Evolutionary conservation across 108 stramenopile genomes (phyloP).

Genomic region (Thalassiosira profunda): DNA sequence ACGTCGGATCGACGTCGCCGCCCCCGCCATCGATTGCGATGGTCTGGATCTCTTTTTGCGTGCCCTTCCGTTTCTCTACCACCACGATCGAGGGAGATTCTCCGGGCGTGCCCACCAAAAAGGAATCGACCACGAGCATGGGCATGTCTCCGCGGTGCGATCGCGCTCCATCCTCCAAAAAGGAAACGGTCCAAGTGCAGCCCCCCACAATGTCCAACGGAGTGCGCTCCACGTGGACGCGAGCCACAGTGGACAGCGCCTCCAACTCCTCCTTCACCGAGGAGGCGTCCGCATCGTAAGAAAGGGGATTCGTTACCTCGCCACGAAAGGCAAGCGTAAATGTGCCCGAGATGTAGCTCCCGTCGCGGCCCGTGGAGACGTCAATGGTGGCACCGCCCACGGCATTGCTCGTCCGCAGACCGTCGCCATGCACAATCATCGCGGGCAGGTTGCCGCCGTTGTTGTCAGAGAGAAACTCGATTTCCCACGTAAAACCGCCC

Average conservation of each 20-base stretch:
- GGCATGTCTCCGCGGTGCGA: conserved; percentile 57
- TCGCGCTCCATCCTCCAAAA: conserved; percentile 49
- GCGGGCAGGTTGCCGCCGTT: conserved; percentile 63
- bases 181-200: conserved; percentile 74
- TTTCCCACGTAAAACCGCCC: conserved; percentile 55
- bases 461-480: conserved; percentile 68
- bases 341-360: conserved; percentile 44
- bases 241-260: conserved; percentile 45
- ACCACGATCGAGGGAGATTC: conserved; percentile 55
- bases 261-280: conserved; percentile 63
- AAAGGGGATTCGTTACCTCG: conserved; percentile 31
- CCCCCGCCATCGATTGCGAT: conserved; percentile 47
- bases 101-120: conserved; percentile 44
- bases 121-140: conserved; percentile 37
- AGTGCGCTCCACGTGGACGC: conserved; percentile 38
- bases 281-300: conserved; percentile 61
- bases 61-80: conserved; percentile 65
- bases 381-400: conserved; percentile 44
- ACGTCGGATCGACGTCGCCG: conserved; percentile 37
- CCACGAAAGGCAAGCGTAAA: conserved; percentile 41
- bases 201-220: conserved; percentile 53
- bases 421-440: conserved; percentile 46
- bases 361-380: conserved; percentile 26
- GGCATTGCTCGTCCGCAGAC: conserved; percentile 48
- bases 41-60: conserved; percentile 65